Evolutionary conservation across 345 rosid genomes (phyloP).

Genomic region (Clarkia xantiana): DNA sequence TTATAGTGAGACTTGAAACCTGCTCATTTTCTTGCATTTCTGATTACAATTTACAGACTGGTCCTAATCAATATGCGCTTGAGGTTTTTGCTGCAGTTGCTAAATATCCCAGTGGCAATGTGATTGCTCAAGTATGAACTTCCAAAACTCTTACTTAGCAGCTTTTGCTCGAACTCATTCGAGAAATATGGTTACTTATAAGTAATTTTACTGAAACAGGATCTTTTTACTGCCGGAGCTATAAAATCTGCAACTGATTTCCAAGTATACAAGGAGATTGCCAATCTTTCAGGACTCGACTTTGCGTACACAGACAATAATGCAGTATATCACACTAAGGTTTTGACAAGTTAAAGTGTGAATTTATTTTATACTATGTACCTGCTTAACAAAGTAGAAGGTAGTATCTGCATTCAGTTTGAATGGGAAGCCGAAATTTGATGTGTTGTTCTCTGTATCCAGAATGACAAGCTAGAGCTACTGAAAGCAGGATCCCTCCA

Average conservation of each 20-base stretch:
- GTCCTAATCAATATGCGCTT: conserved; percentile 82
- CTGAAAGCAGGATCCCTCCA: conserved; percentile 88
- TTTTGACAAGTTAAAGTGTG: conserved; percentile 3
- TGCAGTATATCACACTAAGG: conserved; percentile 97
- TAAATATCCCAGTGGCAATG: conserved; percentile 73
- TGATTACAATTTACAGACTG: conserved; percentile 41
- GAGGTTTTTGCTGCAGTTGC: conserved; percentile 74
- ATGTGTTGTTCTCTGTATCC: conserved; percentile 9
- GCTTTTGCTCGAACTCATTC: background rate
- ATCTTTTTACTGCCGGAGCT: conserved; percentile 61
- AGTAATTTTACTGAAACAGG: conserved; percentile 33
- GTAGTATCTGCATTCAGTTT: too few relatives aligned
- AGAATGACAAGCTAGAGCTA: conserved; percentile 90
- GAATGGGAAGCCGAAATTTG: background rate
- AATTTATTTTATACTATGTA: too few relatives aligned
- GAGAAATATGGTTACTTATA: background rate
- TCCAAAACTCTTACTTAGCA: background rate
- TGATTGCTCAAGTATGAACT: conserved; percentile 55
- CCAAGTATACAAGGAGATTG: conserved; percentile 80
- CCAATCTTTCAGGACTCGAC: conserved; percentile 94
- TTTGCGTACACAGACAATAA: conserved; percentile 72
- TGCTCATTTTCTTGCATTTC: conserved; percentile 6
- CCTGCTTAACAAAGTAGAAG: too few relatives aligned
- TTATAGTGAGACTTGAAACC: background rate
- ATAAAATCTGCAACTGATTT: conserved; percentile 86